Base-by-base conservation (phyloP, 106 monocot species). In the Acorus calamus region DNA sequence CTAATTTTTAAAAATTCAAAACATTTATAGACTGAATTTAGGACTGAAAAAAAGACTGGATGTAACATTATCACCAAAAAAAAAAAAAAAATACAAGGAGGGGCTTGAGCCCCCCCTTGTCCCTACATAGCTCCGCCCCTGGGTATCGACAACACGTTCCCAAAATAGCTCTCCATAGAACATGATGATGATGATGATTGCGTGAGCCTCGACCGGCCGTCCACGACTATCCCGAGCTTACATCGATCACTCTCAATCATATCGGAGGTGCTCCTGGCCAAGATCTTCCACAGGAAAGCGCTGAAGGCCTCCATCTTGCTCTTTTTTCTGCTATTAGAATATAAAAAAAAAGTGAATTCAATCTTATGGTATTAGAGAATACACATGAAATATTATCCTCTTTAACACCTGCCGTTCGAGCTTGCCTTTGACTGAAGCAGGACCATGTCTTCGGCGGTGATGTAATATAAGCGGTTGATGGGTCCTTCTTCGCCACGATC, bases 81-180 rank as follows among this genome's bases (percentile, higher is more conserved):
- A n/a, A n/a, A n/a, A n/a, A n/a, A n/a, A n/a, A n/a, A n/a, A n/a
- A n/a, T n/a, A n/a, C n/a, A n/a, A n/a, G n/a, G n/a, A n/a, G n/a
- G n/a, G n/a, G n/a, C n/a, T n/a, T n/a, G n/a, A n/a, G n/a, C n/a
- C n/a, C n/a, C n/a, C n/a, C n/a, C n/a, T n/a, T n/a, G n/a, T n/a
- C n/a, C n/a, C n/a, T n/a, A n/a, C n/a, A n/a, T n/a, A n/a, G n/a
- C n/a, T n/a, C n/a, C n/a, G n/a, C n/a, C n/a, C n/a, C n/a, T n/a
- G n/a, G n/a, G n/a, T n/a, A n/a, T n/a, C n/a, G n/a, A 82, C 2
- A 92, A 49, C 57, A 92, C 87, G 53, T 92, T 92, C 2, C 92
- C 92, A 62, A 92, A 85, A 69, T 92, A 92, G 14, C 8, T 43
- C 2, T 11, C 55, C 89, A 79, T 72, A 11, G 55, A 50, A 14